These are phyloP conservation scores for Pterocarpus santalinus DNA, from an alignment of 306 rosid species.

Conservation along the genomic window DNA sequence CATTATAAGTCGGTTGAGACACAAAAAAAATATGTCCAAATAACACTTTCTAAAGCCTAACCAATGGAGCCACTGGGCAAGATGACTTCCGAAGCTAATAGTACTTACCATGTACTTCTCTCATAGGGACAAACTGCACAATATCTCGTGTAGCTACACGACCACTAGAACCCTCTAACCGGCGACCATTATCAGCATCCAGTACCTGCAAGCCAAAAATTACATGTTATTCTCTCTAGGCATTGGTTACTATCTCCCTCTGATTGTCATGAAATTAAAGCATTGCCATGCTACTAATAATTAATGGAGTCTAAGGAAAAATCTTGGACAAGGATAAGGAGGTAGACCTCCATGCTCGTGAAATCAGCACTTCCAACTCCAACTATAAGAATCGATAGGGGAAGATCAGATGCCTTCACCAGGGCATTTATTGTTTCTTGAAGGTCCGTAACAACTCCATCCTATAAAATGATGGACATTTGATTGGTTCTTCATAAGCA, in stretches of 20 bases:
- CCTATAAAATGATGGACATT: conserved; percentile 55
- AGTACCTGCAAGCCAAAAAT: conserved; percentile 59
- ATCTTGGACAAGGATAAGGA: not conserved
- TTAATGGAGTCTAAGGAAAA: not conserved
- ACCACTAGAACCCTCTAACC: conserved; percentile 71
- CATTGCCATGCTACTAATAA: conserved; percentile 3
- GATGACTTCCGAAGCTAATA: not conserved
- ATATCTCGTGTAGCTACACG: conserved; percentile 83
- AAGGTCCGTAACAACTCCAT: conserved; percentile 88
- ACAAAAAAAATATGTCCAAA: too few relatives aligned
- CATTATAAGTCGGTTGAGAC: too few relatives aligned
- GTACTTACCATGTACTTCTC: conserved; percentile 74
- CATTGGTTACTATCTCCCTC: not conserved
- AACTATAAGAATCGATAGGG: conserved; percentile 81
- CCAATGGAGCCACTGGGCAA: not conserved
- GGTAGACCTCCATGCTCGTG: conserved; percentile 78
- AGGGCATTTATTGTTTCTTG: conserved; percentile 85
- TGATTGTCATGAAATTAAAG: not conserved
- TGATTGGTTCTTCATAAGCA: not conserved
- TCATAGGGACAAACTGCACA: conserved; percentile 88
- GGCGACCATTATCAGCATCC: conserved; percentile 79
- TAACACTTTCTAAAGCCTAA: not conserved
- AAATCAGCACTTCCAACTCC: conserved; percentile 92
- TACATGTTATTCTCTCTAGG: conserved; percentile 24
- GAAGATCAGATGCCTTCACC: conserved; percentile 90